A percentile compares a stretch with the other conserved stretches of the same genome.
phyloP scores from a whole-genome alignment of 257 asterid genomes.

The Solanum megistacrolobum region DNA sequence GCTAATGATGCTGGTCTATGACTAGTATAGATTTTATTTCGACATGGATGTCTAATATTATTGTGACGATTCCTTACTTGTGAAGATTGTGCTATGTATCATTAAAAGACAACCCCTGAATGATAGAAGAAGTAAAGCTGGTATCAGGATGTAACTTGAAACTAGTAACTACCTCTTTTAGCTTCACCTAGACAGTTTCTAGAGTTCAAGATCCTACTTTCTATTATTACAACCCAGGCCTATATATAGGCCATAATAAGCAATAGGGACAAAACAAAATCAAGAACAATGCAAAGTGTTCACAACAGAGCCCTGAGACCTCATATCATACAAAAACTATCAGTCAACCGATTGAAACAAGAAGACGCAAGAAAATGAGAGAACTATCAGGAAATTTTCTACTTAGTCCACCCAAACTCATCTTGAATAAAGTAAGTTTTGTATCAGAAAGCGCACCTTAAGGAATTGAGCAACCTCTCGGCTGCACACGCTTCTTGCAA shows the following conservation, averaged over 20 bases:
- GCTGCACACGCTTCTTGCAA: conserved; percentile 76
- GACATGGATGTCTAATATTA: neutral
- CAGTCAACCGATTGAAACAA: neutral
- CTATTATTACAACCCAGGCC: neutral
- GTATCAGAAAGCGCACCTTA: conserved; percentile 31
- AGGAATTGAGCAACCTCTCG: conserved; percentile 66
- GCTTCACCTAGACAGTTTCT: neutral
- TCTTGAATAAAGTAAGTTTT: neutral
- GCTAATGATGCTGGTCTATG: neutral
- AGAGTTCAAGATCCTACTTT: neutral
- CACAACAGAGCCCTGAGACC: neutral
- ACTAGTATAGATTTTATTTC: neutral
- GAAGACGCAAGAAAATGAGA: neutral
- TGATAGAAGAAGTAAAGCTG: neutral
- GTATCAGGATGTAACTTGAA: neutral
- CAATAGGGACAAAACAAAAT: neutral
- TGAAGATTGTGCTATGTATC: neutral
- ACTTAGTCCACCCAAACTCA: neutral
- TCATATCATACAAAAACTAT: neutral
- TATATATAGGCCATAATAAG: neutral
- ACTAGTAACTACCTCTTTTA: neutral
- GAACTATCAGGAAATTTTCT: neutral
- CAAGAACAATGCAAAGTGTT: neutral
- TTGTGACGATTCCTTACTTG: neutral
- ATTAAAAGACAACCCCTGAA: neutral